Conservation (phyloP, 1,284 basidiomycete species). For the Tilletia setariae region DNA sequence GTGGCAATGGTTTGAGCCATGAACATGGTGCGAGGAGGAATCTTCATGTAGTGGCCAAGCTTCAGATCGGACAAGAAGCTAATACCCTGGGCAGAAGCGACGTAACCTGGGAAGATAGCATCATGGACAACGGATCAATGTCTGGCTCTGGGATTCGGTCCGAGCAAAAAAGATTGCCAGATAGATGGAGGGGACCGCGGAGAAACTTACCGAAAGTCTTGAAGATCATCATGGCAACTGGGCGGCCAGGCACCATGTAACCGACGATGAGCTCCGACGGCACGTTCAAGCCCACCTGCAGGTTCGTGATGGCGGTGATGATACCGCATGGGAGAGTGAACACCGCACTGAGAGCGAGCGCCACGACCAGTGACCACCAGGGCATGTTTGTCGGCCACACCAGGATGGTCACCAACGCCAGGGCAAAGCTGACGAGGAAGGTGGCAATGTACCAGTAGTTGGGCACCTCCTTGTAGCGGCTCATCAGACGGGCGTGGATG, state of each 20-base stretch:
- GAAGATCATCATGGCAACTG: constrained; percentile 19
- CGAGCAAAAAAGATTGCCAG: too few species aligned
- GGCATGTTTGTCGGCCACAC: neutral
- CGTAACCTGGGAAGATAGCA: constrained; percentile 25
- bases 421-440: constrained; percentile 60
- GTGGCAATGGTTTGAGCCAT: constrained; percentile 54
- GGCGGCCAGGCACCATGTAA: constrained; percentile 17
- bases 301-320: constrained; percentile 18
- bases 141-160: neutral
- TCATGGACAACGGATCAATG: neutral
- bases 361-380: constrained; percentile 12
- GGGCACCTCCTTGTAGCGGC: constrained; percentile 63
- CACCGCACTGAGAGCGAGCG: constrained; percentile 7
- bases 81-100: constrained; percentile 12
- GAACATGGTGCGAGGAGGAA: constrained; percentile 25
- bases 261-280: constrained; percentile 18
- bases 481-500: constrained; percentile 89
- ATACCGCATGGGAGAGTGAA: constrained; percentile 18
- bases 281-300: constrained; percentile 18
- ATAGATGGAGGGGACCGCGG: too few species aligned
- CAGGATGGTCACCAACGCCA: constrained; percentile 56
- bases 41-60: constrained; percentile 27
- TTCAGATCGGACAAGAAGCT: constrained; percentile 21
- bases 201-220: constrained; percentile 62
- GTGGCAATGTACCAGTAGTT: constrained; percentile 66